Evolutionary conservation across 2,329 filamentous ascomycete species (phyloP), one percentile per base, ranked within the genome.

Genomic region (Fusarium sp.): DNA sequence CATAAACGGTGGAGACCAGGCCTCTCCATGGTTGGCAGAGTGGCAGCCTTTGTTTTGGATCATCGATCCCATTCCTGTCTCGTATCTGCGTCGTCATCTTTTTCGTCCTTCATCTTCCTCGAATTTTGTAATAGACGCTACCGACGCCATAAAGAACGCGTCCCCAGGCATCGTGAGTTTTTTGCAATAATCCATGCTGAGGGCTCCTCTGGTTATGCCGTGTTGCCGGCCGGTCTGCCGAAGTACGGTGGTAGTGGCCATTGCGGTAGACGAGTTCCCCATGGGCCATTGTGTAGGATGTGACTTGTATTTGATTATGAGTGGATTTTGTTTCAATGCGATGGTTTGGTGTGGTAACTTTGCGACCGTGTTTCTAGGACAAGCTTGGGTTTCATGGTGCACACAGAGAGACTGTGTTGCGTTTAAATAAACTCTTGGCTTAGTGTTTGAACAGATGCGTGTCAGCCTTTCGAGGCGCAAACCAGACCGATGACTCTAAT

Each of bases 141-240:
- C 78, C 80, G 40, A 81, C 70, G 38, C 75, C 73, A 54, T 79
- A 77, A 36, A 80, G 73, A n/a, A 82, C 74, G 11, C 73, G 71
- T 21, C 81, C 79, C 79, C 79, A 81, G 21, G 77, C 47, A 56
- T 78, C 73, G 62, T 77, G 73, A n/a, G 77, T 78, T 64, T 71
- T 76, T 50, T 73, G 73, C 71, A 74, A 75, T 34, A 78, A 51
- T 38, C 70, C 65, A 51, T 64, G 61, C 15, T 57, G 46, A 30
- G 56, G 67, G 39, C 62, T 64, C 12, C 26, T 46, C n/a, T 48
- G 36, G 15, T 21, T 24, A 38, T 64, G 55, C 32, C 59, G 57
- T 30, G 43, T 53, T 64, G 55, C 65, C 55, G 65, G 57, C 47
- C 59, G 59, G 24, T 52, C 49, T 45, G 43, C 66, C 51, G 61